A percentile compares a stretch with the other conserved stretches of the same genome.
Evolutionary conservation across 441 rosid genomes (phyloP).

Genomic region (Heliophila coronopifolia): DNA sequence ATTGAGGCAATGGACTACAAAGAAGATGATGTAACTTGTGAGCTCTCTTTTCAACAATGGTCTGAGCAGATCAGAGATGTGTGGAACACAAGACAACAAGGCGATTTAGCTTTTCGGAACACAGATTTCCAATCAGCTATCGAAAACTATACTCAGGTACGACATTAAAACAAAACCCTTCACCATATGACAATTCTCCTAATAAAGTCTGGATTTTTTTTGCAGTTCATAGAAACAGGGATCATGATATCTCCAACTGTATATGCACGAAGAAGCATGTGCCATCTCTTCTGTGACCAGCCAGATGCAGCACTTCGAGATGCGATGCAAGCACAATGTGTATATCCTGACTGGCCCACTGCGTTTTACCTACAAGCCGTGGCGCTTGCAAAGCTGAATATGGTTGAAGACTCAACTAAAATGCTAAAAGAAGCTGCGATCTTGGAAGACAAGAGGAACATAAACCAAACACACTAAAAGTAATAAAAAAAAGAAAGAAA

Average conservation of each 20-base stretch:
- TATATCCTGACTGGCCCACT: constrained; percentile 83
- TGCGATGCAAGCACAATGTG: constrained; percentile 93
- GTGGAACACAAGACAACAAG: constrained; percentile 74
- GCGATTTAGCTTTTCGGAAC: constrained; percentile 67
- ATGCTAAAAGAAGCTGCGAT: constrained; percentile 78
- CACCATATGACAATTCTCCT: background rate
- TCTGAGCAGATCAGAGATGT: constrained; percentile 70
- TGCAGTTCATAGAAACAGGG: constrained; percentile 82
- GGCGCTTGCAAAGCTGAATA: constrained; percentile 78
- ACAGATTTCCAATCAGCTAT: constrained; percentile 53
- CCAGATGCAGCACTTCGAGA: constrained; percentile 88
- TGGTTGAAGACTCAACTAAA: constrained; percentile 77
- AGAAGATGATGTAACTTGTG: constrained; percentile 73
- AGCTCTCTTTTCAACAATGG: constrained; percentile 92
- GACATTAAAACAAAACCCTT: background rate
- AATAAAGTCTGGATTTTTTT: background rate
- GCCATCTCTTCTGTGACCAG: constrained; percentile 66
- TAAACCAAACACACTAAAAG: constrained; percentile 35
- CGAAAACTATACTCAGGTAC: constrained; percentile 77
- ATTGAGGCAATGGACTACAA: constrained; percentile 60
- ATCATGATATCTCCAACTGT: constrained; percentile 87
- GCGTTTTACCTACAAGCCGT: constrained; percentile 88
- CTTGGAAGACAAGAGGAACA: constrained; percentile 58
- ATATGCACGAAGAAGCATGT: constrained; percentile 70
- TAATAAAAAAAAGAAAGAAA: too few species aligned